Evolutionary conservation across 345 rosid species (phyloP).

Genomic region (Aquilaria malaccensis): DNA sequence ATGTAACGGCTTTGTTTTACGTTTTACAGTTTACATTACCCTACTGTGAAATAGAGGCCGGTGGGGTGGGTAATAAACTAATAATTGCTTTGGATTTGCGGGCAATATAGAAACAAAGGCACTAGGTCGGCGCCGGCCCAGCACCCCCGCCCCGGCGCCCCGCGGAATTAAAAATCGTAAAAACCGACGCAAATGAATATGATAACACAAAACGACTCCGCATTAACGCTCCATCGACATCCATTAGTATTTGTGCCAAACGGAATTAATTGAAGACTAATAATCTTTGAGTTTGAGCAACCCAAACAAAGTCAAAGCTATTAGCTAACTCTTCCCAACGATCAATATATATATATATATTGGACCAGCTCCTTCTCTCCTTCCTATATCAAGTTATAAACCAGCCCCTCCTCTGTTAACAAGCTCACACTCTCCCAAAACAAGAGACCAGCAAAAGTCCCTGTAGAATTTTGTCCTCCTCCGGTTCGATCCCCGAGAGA

Average conservation of each 20-base stretch:
- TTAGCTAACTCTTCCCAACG: not conserved
- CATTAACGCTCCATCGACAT: not conserved
- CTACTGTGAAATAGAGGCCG: no score
- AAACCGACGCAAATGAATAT: not conserved
- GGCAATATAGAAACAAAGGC: not conserved
- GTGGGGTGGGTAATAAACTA: no score
- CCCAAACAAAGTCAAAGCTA: not conserved
- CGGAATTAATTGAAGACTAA: slow-evolving; percentile 4
- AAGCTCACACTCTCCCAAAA: not conserved
- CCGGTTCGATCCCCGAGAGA: not conserved
- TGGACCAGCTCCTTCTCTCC: not conserved
- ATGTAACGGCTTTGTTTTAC: no score
- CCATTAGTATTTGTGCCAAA: slow-evolving; percentile 1
- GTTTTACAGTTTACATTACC: no score
- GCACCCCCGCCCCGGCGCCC: slow-evolving; percentile 30
- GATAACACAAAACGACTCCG: not conserved
- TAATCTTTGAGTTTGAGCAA: not conserved
- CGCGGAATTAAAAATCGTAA: slow-evolving; percentile 21
- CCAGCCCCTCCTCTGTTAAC: not conserved
- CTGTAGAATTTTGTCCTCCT: not conserved
- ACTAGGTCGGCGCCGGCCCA: slow-evolving; percentile 72
- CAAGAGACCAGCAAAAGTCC: not conserved
- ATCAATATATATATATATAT: not conserved
- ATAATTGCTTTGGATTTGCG: no score
- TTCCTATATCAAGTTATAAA: not conserved